Evolutionary conservation across 164 flowering plant species (phyloP), one percentile per base, ranked within the genome.

Genomic region (Houttuynia cordata): DNA sequence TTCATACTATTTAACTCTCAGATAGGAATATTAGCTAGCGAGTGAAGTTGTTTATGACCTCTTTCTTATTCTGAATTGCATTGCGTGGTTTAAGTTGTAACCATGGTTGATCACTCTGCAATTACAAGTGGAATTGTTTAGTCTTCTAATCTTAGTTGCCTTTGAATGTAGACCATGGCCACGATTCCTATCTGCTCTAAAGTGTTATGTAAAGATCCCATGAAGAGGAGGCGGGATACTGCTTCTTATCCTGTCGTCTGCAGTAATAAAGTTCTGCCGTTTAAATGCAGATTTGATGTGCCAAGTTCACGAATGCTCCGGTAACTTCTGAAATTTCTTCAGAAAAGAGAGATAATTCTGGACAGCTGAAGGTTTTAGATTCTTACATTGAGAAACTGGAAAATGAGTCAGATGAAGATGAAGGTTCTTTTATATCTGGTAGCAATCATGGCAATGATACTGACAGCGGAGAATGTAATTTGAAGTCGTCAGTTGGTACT

Each of bases 371-470:
- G 54, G 64, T 70, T 23, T 69, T 85, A 24, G 84, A 77, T 61
- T 75, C 81, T 53, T 85, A 80, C 66, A 73, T 85, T 64, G 62
- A 63, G 24, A 80, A 77, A 67, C 78, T 83, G 30, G 73, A 73
- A 34, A 72, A 62, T 41, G 64, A 70, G 41, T 60, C 24, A 19
- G 64, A 53, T 25, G 56, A 53, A 22, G 56, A 34, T 52, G 53
- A 71, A 40, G 30, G 39, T 39, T 51, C 70, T 25, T 59, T n/a
- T 10, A 41, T 18, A 20, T 30, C 53, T 52, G 41, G 47, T 55
- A 57, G 15, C 21, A 45, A 61, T 45, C 53, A n/a, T 59, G 58
- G 51, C 8, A 50, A 25, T 41, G 24, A 13, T 15, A 17, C 30
- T 14, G 34, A 41, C 9, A 34, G 53, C 62, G 63, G 54, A 66